These are phyloP conservation scores for Ulota crispa DNA, from an alignment of 225 moss, liverwort and hornwort genomes.

Conservation along the genomic window DNA sequence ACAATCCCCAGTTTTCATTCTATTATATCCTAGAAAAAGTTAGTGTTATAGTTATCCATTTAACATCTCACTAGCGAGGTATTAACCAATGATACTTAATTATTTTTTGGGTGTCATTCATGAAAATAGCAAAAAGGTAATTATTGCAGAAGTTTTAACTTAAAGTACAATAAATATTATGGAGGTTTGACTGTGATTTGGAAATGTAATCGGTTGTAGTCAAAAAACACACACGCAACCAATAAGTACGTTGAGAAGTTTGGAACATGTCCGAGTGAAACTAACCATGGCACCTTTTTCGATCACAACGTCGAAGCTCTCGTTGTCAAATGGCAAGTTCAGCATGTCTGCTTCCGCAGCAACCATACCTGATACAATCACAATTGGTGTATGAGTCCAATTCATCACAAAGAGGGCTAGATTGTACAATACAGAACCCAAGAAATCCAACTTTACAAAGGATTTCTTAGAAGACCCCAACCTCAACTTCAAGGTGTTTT, in stretches of 20 bases:
- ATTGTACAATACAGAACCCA: background rate
- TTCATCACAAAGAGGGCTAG: background rate
- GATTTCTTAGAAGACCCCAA: background rate
- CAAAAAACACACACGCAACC: background rate
- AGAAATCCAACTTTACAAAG: background rate
- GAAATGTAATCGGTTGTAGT: background rate
- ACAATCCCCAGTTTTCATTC: background rate
- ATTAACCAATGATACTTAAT: background rate
- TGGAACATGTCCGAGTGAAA: background rate
- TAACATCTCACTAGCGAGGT: background rate
- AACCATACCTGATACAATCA: constrained; percentile 54
- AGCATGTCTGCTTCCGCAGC: constrained; percentile 82
- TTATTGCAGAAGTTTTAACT: background rate
- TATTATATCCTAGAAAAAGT: background rate
- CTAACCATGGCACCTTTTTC: constrained; percentile 93
- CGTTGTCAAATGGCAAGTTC: constrained; percentile 72
- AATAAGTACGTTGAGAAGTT: background rate
- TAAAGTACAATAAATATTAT: background rate
- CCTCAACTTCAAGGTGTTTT: background rate
- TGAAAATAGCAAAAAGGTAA: background rate
- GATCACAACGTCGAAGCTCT: constrained; percentile 82
- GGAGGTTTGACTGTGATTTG: background rate
- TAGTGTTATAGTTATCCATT: background rate
- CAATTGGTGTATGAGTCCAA: background rate
- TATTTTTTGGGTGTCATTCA: background rate